These are phyloP conservation scores for Epichloe uncinata DNA, from an alignment of 2,329 filamentous ascomycete genomes.

Conservation along the genomic window DNA sequence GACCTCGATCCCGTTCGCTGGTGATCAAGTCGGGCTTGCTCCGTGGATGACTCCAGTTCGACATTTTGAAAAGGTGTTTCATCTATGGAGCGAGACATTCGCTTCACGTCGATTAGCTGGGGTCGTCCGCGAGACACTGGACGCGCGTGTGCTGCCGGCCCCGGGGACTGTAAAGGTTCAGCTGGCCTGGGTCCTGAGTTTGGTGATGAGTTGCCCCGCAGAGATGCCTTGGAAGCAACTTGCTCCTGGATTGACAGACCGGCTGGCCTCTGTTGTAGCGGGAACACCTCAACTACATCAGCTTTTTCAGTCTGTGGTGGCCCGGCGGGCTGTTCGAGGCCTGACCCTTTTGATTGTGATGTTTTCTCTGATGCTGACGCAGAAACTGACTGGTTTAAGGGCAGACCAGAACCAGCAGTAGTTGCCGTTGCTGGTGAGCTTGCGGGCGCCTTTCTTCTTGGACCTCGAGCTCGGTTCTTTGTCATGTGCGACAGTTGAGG, in stretches of 20 bases:
- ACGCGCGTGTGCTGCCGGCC: constrained; percentile 7
- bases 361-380: constrained; percentile 5
- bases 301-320: constrained; percentile 4
- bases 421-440: constrained; percentile 4
- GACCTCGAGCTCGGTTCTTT: constrained; percentile 78
- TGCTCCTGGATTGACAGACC: constrained; percentile 23
- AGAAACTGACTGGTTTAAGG: background rate
- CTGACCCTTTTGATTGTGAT: background rate
- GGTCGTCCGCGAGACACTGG: constrained; percentile 6
- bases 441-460: constrained; percentile 67
- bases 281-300: background rate
- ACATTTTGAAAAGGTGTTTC: constrained; percentile 18
- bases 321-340: background rate
- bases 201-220: constrained; percentile 15
- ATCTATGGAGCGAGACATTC: constrained; percentile 45
- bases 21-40: constrained; percentile 16
- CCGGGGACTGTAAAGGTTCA: constrained; percentile 5
- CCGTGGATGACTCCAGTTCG: constrained; percentile 15
- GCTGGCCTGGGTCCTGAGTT: constrained; percentile 4
- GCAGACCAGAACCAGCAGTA: background rate
- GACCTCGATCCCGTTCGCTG: constrained; percentile 24
- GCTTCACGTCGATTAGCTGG: constrained; percentile 31
- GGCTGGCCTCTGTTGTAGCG: constrained; percentile 9
- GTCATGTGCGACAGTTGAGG: constrained; percentile 78
- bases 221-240: constrained; percentile 20